Evolutionary conservation across 345 rosid genomes (phyloP).

Genomic region (Psidium guajava): DNA sequence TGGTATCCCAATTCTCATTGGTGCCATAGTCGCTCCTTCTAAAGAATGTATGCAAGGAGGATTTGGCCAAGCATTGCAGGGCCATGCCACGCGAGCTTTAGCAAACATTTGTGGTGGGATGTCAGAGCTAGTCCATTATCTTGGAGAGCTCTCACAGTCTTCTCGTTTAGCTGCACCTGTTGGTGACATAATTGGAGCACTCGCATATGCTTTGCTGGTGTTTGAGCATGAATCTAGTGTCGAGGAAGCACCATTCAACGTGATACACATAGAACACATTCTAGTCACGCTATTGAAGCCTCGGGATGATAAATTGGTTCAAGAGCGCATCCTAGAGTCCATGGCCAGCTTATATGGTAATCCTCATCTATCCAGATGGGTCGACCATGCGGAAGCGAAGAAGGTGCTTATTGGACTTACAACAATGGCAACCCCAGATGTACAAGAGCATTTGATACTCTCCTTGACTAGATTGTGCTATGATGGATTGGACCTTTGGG

Average conservation of each 20-base stretch:
- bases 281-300: slow-evolving; percentile 70
- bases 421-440: too few species aligned
- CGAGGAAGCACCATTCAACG: slow-evolving; percentile 51
- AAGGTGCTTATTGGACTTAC: slow-evolving; percentile 66
- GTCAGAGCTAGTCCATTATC: slow-evolving; percentile 50
- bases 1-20: slow-evolving; percentile 56
- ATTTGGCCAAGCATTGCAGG: slow-evolving; percentile 41
- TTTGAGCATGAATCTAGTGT: slow-evolving; percentile 32
- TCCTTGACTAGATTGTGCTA: slow-evolving; percentile 51
- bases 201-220: slow-evolving; percentile 71
- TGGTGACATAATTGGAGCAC: slow-evolving; percentile 73
- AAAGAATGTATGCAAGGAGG: slow-evolving; percentile 72
- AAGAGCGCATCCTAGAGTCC: slow-evolving; percentile 82
- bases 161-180: slow-evolving; percentile 67
- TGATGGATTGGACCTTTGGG: slow-evolving; percentile 53
- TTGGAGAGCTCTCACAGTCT: slow-evolving; percentile 58
- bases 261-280: slow-evolving; percentile 47
- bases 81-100: slow-evolving; percentile 60
- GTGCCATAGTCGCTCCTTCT: slow-evolving; percentile 77
- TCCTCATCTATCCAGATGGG: slow-evolving; percentile 32
- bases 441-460: slow-evolving; percentile 49
- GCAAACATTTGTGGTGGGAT: slow-evolving; percentile 77
- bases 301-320: slow-evolving; percentile 49
- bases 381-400: slow-evolving; percentile 72
- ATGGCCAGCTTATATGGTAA: slow-evolving; percentile 87